phyloP scores from a whole-genome alignment of 352 stramenopile genomes.

The Globisporangium iwayamae region DNA sequence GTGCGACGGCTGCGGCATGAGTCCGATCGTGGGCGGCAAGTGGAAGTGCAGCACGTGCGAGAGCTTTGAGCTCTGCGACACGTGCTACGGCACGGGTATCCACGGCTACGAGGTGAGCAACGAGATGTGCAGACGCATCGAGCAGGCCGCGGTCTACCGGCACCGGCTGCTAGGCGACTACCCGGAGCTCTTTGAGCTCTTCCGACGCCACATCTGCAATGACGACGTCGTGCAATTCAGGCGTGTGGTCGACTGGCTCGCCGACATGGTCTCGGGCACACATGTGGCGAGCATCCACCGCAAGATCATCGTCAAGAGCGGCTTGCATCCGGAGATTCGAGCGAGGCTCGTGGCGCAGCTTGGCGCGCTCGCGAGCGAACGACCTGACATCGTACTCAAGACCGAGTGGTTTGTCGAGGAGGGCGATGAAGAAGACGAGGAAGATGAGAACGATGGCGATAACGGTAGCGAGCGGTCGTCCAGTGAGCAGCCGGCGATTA shows the following conservation, averaged over 20 bases:
- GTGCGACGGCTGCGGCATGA: slow-evolving; percentile 75
- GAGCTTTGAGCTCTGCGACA: slow-evolving; percentile 63
- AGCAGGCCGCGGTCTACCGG: slow-evolving; percentile 49
- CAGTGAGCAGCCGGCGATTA: neutral
- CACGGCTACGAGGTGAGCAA: slow-evolving; percentile 73
- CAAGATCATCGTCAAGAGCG: slow-evolving; percentile 70
- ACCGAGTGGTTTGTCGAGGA: slow-evolving; percentile 69
- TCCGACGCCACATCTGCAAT: slow-evolving; percentile 62
- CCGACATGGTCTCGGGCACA: slow-evolving; percentile 55
- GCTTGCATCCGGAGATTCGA: slow-evolving; percentile 69
- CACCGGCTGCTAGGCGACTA: slow-evolving; percentile 49
- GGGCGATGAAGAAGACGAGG: slow-evolving; percentile 31
- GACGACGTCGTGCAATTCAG: slow-evolving; percentile 70
- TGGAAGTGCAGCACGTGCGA: slow-evolving; percentile 77
- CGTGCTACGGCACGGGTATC: slow-evolving; percentile 60
- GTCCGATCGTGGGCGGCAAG: slow-evolving; percentile 68
- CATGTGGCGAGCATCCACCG: slow-evolving; percentile 49
- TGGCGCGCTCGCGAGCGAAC: slow-evolving; percentile 54
- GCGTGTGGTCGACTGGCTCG: slow-evolving; percentile 66
- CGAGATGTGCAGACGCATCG: slow-evolving; percentile 64
- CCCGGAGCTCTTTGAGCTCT: slow-evolving; percentile 67
- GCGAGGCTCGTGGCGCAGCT: slow-evolving; percentile 59
- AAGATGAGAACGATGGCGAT: slow-evolving; percentile 12
- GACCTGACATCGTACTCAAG: slow-evolving; percentile 55
- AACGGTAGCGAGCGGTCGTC: slow-evolving; percentile 6